These are phyloP conservation scores for Lasiosphaeria hispida DNA, from an alignment of 495 filamentous ascomycete species.

Conservation along the genomic window DNA sequence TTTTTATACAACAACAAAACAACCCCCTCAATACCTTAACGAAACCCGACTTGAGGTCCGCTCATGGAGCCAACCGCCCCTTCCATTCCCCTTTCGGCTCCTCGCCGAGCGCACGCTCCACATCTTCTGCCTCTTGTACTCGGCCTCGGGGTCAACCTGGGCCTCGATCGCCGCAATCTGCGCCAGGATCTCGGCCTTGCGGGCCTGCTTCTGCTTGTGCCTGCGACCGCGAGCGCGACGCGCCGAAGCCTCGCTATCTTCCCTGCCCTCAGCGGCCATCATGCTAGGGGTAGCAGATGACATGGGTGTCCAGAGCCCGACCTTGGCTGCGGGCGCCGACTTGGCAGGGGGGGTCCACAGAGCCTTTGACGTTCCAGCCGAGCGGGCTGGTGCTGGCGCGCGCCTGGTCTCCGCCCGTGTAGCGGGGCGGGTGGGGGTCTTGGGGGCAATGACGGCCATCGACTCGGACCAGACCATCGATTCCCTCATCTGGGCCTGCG, in stretches of 20 bases:
- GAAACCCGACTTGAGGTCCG: conserved; percentile 17
- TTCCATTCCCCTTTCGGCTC: not conserved
- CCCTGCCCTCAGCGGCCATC: not conserved
- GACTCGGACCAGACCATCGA: conserved; percentile 12
- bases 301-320: conserved; percentile 16
- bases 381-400: not conserved
- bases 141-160: conserved; percentile 10
- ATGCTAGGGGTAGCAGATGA: not conserved
- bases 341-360: conserved; percentile 13
- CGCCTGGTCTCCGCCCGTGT: not conserved
- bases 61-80: conserved; percentile 20
- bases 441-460: not conserved
- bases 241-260: conserved; percentile 21
- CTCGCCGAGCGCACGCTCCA: conserved; percentile 13
- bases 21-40: conserved; percentile 18
- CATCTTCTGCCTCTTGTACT: conserved; percentile 17
- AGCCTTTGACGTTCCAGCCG: not conserved
- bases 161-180: conserved; percentile 24
- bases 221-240: conserved; percentile 20
- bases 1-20: not conserved
- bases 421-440: not conserved
- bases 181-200: conserved; percentile 22
- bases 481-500: conserved; percentile 17
- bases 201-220: conserved; percentile 11
- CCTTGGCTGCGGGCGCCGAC: not conserved